These are phyloP conservation scores for Nemophila menziesii DNA, from an alignment of 257 asterid species.

Conservation along the genomic window DNA sequence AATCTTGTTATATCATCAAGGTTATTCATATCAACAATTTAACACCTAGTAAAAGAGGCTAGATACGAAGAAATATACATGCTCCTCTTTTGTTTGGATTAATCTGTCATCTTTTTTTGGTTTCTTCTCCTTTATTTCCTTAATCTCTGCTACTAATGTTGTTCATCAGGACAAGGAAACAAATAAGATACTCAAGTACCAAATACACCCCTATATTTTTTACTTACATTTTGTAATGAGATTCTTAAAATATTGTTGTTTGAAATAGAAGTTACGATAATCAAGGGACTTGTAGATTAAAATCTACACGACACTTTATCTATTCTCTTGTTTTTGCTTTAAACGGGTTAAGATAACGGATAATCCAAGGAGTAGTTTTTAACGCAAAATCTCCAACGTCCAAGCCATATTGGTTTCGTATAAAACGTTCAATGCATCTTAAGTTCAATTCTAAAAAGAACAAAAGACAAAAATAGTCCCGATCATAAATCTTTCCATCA, in stretches of 20 bases:
- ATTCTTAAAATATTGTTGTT: constrained; percentile 93
- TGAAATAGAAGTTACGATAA: constrained; percentile 95
- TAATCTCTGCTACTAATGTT: no score
- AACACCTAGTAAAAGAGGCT: no score
- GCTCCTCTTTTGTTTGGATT: no score
- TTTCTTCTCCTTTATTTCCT: no score
- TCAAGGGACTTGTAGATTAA: constrained; percentile 90
- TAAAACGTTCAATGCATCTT: constrained; percentile 92
- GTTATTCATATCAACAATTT: no score
- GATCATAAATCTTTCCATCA: not conserved
- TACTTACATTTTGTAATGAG: constrained; percentile 92
- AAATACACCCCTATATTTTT: no score
- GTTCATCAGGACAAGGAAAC: no score
- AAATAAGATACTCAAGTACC: no score
- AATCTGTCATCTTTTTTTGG: no score
- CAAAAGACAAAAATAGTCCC: constrained; percentile 10
- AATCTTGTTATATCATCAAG: no score
- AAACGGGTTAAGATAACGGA: constrained; percentile 80
- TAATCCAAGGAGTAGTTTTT: constrained; percentile 63
- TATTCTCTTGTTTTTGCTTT: constrained; percentile 97
- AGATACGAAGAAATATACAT: no score
- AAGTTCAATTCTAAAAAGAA: constrained; percentile 71
- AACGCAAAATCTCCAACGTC: constrained; percentile 90
- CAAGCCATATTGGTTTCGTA: constrained; percentile 99
- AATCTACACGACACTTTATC: constrained; percentile 81